Conservation (phyloP, 2,329 filamentous ascomycete genomes). For the Colletotrichum horii region DNA sequence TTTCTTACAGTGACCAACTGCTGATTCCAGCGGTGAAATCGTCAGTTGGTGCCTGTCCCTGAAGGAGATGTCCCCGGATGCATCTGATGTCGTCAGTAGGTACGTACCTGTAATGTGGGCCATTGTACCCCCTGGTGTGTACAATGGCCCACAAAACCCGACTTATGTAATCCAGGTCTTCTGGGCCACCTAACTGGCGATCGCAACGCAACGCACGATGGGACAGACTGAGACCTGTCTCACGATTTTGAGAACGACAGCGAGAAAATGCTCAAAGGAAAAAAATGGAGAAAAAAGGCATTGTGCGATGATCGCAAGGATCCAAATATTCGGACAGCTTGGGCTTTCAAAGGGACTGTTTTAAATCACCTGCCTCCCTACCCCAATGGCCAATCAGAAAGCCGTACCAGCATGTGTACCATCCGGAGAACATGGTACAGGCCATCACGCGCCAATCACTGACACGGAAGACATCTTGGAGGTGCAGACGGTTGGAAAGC, state of each 20-base stretch:
- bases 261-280: background rate
- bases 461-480: background rate
- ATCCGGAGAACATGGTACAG: background rate
- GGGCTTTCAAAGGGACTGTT: background rate
- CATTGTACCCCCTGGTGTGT: background rate
- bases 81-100: background rate
- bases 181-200: background rate
- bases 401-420: background rate
- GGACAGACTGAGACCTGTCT: background rate
- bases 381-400: background rate
- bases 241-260: background rate
- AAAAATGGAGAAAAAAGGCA: rapidly evolving
- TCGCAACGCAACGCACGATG: background rate
- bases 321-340: background rate
- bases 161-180: background rate
- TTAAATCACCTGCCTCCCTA: background rate
- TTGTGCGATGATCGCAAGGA: background rate
- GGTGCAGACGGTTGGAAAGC: background rate
- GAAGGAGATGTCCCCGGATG: background rate
- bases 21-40: background rate
- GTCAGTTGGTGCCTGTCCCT: background rate
- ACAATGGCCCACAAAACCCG: background rate
- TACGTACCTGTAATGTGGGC: background rate
- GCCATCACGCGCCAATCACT: background rate
- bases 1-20: background rate